Evolutionary conservation across 345 rosid genomes (phyloP).

Genomic region (Gossypium turneri): DNA sequence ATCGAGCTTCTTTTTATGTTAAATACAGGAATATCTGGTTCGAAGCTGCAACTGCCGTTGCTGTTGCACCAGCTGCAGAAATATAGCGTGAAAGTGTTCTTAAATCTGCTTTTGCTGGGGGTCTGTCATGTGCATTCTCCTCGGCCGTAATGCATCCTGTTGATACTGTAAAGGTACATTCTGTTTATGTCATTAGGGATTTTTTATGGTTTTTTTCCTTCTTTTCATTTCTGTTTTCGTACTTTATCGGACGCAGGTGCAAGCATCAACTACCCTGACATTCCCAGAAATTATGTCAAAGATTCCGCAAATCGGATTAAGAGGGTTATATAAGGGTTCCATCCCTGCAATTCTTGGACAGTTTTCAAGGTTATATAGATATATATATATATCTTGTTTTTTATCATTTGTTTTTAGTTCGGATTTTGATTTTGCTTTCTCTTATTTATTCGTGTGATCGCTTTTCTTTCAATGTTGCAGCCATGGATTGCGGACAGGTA

Average conservation of each 20-base stretch:
- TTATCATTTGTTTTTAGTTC: neutral
- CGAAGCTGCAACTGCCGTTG: conserved; percentile 94
- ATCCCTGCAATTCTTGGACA: conserved; percentile 95
- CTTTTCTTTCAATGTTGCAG: conserved; percentile 35
- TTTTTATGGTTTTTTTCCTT: conserved; percentile 1
- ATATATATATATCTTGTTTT: neutral
- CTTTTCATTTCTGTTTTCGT: conserved; percentile 10
- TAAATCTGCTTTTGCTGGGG: conserved; percentile 91
- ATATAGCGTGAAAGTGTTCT: conserved; percentile 84
- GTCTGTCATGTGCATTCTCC: conserved; percentile 90
- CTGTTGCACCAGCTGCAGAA: conserved; percentile 83
- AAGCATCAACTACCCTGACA: conserved; percentile 78
- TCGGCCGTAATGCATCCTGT: conserved; percentile 78
- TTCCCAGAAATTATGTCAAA: conserved; percentile 80
- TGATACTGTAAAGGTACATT: conserved; percentile 76
- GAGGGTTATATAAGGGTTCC: conserved; percentile 84
- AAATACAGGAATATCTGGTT: conserved; percentile 80
- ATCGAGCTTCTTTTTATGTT: conserved; percentile 7
- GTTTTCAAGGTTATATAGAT: conserved; percentile 83
- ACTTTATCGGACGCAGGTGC: conserved; percentile 74
- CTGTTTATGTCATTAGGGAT: neutral
- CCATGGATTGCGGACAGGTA: conserved; percentile 93
- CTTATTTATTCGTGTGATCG: conserved; percentile 11
- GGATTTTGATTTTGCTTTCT: conserved; percentile 2
- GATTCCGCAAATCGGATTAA: conserved; percentile 85